Evolutionary conservation across 1,284 basidiomycete species (phyloP), one percentile per base, ranked within the genome.

Genomic region (Garcileccinum viscosum): DNA sequence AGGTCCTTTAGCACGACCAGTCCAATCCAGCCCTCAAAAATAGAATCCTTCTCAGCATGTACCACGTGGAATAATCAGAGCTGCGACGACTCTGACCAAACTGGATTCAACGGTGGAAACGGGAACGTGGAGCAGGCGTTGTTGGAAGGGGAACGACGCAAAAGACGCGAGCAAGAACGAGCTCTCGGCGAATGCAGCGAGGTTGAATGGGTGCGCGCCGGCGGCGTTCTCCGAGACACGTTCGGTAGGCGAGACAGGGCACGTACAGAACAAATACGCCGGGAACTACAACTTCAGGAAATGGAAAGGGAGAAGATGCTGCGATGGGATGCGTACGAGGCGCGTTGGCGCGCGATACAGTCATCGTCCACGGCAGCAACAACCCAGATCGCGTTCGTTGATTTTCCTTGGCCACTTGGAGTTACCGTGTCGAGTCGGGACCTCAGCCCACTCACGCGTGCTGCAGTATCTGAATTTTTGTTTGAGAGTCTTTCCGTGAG

Each of bases 381-480:
- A 42, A 66, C 60, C 17, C 50, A 70, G 19, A 64, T 76, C 61
- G 53, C 69, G 22, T 91, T 88, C 70, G 67, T 71, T 33, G 87
- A 89, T 71, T 85, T 92, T 53, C 89, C 90, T 3, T 91, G 90
- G 90, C 90, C 90, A 0, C 77, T 88, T 5, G 77, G 80, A 37
- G 70, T 72, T 0, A 65, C 68, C 15, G 74, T 83, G 5, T 62
- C 75, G 0, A 72, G 72, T 3, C 72, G 78, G 4, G 76, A 78
- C 17, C 84, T 88, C 66, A 17, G 59, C 35, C 17, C 12, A 35
- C 73, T 91, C 35, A 85, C 82, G 1, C 69, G 79, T 5, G 77
- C 80, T 37, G 76, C 80, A 11, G 81, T 93, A 14, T 80, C 86
- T 27, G 80, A 81, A 2, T 93, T 93, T 74, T 72, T 93, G 62